These are phyloP conservation scores for Neurospora tetraspora DNA, from an alignment of 495 filamentous ascomycete genomes.

Conservation along the genomic window DNA sequence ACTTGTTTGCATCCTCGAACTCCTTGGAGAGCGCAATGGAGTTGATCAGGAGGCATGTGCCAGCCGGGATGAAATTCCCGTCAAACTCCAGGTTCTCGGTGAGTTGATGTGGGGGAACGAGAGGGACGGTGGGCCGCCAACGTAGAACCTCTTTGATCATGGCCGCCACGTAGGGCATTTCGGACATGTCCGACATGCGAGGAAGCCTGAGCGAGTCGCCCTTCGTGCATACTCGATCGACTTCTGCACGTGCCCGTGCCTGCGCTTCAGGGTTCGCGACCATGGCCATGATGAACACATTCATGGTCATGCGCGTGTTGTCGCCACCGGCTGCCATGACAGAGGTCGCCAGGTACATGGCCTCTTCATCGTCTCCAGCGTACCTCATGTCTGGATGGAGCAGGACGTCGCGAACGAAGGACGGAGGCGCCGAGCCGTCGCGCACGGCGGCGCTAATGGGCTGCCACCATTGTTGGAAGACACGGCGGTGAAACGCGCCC, in stretches of 20 bases:
- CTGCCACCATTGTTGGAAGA: constrained; percentile 30
- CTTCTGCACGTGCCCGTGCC: constrained; percentile 20
- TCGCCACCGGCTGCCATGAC: constrained; percentile 38
- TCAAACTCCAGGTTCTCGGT: constrained; percentile 41
- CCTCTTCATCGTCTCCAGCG: constrained; percentile 28
- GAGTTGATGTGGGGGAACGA: constrained; percentile 20
- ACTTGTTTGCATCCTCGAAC: constrained; percentile 22
- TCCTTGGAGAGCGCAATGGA: constrained; percentile 22
- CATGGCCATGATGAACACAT: constrained; percentile 28
- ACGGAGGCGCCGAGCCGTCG: constrained; percentile 15
- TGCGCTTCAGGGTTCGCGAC: constrained; percentile 23
- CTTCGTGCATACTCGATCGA: constrained; percentile 30
- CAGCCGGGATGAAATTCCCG: constrained; percentile 38
- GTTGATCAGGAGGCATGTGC: constrained; percentile 29
- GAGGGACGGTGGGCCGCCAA: constrained; percentile 39
- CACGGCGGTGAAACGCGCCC: constrained; percentile 18
- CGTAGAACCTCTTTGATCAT: constrained; percentile 46
- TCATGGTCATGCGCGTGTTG: constrained; percentile 31
- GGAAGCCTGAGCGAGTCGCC: constrained; percentile 24
- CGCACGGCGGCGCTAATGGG: constrained; percentile 16
- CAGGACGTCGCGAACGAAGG: constrained; percentile 25
- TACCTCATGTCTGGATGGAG: constrained; percentile 26
- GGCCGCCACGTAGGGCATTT: constrained; percentile 38
- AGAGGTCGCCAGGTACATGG: constrained; percentile 33
- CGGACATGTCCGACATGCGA: constrained; percentile 33